Conservation (phyloP, 352 stramenopile genomes). For the Phytophthora crassamura region DNA sequence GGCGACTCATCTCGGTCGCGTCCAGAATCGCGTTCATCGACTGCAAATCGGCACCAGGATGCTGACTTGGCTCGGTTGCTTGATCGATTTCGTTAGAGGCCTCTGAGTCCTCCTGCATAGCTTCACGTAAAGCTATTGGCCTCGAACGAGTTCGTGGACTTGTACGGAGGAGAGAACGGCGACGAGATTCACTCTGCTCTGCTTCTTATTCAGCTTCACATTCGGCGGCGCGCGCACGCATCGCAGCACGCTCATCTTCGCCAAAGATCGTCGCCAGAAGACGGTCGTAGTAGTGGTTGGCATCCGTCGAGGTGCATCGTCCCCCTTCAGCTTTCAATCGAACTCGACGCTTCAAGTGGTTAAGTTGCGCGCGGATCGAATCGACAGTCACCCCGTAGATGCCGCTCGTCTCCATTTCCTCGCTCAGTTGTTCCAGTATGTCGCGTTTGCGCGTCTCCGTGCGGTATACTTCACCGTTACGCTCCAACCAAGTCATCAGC, state of each 20-base stretch:
- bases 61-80: neutral
- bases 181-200: neutral
- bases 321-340: conserved; percentile 17
- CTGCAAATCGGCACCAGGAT: neutral
- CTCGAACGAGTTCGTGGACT: conserved; percentile 2
- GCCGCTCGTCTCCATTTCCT: conserved; percentile 26
- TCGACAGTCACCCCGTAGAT: conserved; percentile 16
- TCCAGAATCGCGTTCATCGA: conserved; percentile 9
- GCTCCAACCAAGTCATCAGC: conserved; percentile 25
- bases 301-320: conserved; percentile 4
- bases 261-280: conserved; percentile 16
- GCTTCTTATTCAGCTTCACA: neutral
- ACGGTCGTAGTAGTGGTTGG: conserved; percentile 26
- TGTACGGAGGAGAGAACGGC: too few relatives aligned
- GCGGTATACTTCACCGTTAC: conserved; percentile 19
- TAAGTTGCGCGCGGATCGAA: conserved; percentile 21
- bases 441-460: conserved; percentile 10
- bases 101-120: neutral
- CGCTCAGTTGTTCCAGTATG: conserved; percentile 14
- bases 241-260: conserved; percentile 15
- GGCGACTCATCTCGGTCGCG: conserved; percentile 20
- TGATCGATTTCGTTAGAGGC: neutral
- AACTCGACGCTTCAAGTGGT: conserved; percentile 18
- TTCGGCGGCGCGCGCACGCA: conserved; percentile 10
- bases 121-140: neutral